A percentile compares a stretch with the other conserved stretches of the same genome.
These are phyloP conservation scores for Lecanicillium sp. DNA, from an alignment of 2,329 filamentous ascomycete genomes.

Conservation along the genomic window DNA sequence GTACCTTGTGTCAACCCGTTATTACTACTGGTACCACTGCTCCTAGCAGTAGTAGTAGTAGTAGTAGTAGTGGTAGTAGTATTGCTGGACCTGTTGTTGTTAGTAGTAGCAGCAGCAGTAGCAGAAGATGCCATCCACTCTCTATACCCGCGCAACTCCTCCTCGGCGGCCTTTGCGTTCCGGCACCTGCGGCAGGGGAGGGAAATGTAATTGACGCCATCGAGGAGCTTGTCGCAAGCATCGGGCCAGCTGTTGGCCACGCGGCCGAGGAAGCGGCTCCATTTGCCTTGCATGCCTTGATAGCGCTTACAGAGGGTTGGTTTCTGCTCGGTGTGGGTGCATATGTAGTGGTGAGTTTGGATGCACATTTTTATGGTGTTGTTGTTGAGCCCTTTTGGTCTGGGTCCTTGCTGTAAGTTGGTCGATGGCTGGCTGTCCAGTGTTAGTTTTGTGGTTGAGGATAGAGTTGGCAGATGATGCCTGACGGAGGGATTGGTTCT, in stretches of 20 bases:
- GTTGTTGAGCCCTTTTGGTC: too few relatives aligned
- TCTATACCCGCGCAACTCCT: neutral
- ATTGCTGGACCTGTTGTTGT: too few relatives aligned
- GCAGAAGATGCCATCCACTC: neutral
- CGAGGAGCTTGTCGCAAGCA: neutral
- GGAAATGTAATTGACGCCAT: neutral
- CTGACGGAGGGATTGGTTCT: too few relatives aligned
- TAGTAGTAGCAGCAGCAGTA: too few relatives aligned
- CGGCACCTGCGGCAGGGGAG: neutral
- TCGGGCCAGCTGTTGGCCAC: neutral
- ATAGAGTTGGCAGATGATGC: too few relatives aligned
- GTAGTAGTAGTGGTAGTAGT: too few relatives aligned
- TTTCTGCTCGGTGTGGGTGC: neutral
- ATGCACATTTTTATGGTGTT: neutral
- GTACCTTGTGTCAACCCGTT: too few relatives aligned
- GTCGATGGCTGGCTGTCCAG: too few relatives aligned
- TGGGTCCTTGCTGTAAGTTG: too few relatives aligned
- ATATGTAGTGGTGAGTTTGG: neutral
- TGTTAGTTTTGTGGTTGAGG: too few relatives aligned
- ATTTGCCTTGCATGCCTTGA: neutral
- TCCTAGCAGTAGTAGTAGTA: too few relatives aligned
- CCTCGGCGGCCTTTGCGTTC: neutral
- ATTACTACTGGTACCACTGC: too few relatives aligned
- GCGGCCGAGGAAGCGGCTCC: neutral
- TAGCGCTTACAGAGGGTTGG: neutral